Evolutionary conservation across 768 basidiomycete genomes (phyloP).

Genomic region (Pisolithus tinctorius): DNA sequence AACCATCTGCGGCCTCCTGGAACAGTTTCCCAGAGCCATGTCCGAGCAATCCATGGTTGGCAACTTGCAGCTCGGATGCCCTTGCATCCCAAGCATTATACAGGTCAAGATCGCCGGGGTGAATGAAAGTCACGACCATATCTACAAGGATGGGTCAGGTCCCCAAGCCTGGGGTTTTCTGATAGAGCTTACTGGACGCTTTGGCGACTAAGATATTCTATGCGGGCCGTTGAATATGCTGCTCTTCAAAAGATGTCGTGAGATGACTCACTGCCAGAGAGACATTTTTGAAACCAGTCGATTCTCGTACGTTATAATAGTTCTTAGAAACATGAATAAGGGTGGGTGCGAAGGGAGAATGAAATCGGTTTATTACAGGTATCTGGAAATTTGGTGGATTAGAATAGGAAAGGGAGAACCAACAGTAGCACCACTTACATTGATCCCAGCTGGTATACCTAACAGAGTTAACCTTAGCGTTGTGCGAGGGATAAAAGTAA

Average conservation of each 20-base stretch:
- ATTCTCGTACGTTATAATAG: slow-evolving; percentile 79
- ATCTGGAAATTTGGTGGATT: slow-evolving; percentile 36
- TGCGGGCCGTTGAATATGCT: background rate
- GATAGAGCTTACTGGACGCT: slow-evolving; percentile 52
- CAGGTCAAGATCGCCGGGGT: slow-evolving; percentile 65
- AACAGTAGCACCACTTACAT: slow-evolving; percentile 38
- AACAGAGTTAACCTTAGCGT: background rate
- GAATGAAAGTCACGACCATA: slow-evolving; percentile 76
- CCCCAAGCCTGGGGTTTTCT: background rate
- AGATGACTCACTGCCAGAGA: slow-evolving; percentile 58
- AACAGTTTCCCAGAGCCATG: slow-evolving; percentile 84
- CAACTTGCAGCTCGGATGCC: slow-evolving; percentile 84
- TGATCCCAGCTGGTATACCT: slow-evolving; percentile 87
- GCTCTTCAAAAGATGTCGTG: background rate
- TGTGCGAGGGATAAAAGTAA: background rate
- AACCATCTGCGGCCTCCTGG: slow-evolving; percentile 68
- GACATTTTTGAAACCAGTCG: slow-evolving; percentile 84
- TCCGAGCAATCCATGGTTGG: slow-evolving; percentile 84
- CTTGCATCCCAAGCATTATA: slow-evolving; percentile 75
- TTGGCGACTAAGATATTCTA: slow-evolving; percentile 87
- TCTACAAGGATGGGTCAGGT: slow-evolving; percentile 31
- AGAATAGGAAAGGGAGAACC: background rate
- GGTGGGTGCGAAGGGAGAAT: background rate
- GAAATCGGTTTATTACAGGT: slow-evolving; percentile 38
- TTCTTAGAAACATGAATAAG: slow-evolving; percentile 35